Evolutionary conservation across 306 rosid genomes (phyloP).

Genomic region (Castanea sativa): DNA sequence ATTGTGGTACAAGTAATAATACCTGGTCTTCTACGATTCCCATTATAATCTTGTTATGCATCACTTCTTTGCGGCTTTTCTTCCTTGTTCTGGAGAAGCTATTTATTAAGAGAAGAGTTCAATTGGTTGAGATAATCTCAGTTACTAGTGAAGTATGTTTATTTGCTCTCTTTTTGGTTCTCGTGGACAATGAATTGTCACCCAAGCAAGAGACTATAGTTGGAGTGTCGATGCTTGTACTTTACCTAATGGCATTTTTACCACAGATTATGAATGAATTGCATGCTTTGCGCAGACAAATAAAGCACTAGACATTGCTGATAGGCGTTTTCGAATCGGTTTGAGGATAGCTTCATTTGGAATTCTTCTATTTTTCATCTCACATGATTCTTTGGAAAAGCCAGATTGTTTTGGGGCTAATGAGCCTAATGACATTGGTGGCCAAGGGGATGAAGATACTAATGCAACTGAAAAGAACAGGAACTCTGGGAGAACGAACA

Average conservation of each 20-base stretch:
- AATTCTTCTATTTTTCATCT: constrained; percentile 48
- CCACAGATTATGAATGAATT: constrained; percentile 64
- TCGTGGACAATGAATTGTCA: constrained; percentile 44
- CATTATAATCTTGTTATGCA: constrained; percentile 39
- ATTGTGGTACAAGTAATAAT: too few relatives aligned
- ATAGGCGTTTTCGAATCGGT: constrained; percentile 49
- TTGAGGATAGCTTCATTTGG: constrained; percentile 62
- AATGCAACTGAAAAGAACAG: constrained; percentile 26
- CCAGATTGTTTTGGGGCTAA: constrained; percentile 12
- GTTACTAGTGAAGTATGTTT: constrained; percentile 54
- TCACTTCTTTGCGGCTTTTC: constrained; percentile 74
- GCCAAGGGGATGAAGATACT: constrained; percentile 10
- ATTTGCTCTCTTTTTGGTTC: constrained; percentile 43
- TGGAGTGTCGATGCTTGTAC: constrained; percentile 58
- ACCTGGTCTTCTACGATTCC: constrained; percentile 44
- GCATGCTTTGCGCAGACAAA: constrained; percentile 65
- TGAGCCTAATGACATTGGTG: neutral
- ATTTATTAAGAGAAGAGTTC: constrained; percentile 81
- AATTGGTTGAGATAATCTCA: constrained; percentile 71
- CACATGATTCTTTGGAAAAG: constrained; percentile 54
- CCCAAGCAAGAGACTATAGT: constrained; percentile 31
- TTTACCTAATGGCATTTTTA: constrained; percentile 58
- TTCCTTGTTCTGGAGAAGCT: constrained; percentile 90
- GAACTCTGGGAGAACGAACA: constrained; percentile 38
- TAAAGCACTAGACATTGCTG: constrained; percentile 44